phyloP scores from a whole-genome alignment of 202 grass and related monocot species.

The Digitaria exilis region DNA sequence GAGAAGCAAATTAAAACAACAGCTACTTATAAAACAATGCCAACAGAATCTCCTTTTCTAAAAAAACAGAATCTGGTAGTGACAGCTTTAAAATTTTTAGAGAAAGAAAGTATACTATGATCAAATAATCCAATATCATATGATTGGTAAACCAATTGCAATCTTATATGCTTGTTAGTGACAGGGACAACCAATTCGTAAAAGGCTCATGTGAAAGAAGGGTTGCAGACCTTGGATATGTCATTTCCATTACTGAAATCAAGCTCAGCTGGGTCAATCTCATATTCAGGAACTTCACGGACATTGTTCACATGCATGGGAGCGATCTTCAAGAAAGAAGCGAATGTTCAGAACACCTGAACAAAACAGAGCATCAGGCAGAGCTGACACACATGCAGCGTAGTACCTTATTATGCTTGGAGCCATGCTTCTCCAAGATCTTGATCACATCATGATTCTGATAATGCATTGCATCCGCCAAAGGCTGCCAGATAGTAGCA shows the following conservation, averaged over 20 bases:
- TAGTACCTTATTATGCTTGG: constrained; percentile 69
- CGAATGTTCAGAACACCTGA: constrained; percentile 33
- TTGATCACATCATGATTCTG: constrained; percentile 89
- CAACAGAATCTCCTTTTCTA: background rate
- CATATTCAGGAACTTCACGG: constrained; percentile 88
- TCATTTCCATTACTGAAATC: constrained; percentile 74
- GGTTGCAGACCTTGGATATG: constrained; percentile 66
- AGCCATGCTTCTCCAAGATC: constrained; percentile 91
- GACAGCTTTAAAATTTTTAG: background rate
- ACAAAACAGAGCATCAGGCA: constrained; percentile 39
- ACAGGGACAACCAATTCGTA: background rate
- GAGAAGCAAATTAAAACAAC: constrained; percentile 33
- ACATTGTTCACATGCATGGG: constrained; percentile 88
- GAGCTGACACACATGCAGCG: background rate
- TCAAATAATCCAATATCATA: background rate
- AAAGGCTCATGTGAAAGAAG: background rate
- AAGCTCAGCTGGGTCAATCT: constrained; percentile 72
- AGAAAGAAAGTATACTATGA: constrained; percentile 13
- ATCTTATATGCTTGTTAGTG: background rate
- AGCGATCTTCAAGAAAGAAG: constrained; percentile 70
- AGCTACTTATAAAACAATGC: background rate
- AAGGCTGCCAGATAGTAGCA: constrained; percentile 65
- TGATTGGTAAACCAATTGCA: background rate
- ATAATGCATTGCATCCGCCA: constrained; percentile 96
- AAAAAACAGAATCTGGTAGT: background rate